Evolutionary conservation across 805 yeast genomes (phyloP).

Genomic region (Hanseniaspora lachancei): DNA sequence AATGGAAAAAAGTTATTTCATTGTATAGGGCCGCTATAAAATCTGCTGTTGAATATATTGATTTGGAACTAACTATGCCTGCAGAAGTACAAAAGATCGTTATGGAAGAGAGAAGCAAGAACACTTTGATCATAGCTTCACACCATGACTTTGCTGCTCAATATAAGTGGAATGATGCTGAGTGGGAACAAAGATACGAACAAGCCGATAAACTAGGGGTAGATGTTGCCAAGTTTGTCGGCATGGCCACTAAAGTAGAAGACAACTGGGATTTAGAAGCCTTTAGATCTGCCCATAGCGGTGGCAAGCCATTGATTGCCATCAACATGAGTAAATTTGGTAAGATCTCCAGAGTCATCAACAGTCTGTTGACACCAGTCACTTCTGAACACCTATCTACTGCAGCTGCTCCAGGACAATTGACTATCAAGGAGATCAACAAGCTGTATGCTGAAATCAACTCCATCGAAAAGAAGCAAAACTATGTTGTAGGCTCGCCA

Average conservation of each 20-base stretch:
- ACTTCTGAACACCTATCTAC: constrained; percentile 56
- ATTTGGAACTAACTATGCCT: constrained; percentile 63
- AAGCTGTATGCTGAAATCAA: constrained; percentile 46
- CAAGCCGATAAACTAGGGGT: constrained; percentile 52
- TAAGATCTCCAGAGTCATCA: constrained; percentile 64
- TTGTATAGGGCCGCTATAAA: constrained; percentile 53
- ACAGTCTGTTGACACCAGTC: constrained; percentile 68
- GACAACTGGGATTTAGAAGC: constrained; percentile 63
- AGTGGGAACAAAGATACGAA: constrained; percentile 62
- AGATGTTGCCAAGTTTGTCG: constrained; percentile 74
- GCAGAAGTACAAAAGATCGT: constrained; percentile 40
- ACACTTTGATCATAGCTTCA: constrained; percentile 67
- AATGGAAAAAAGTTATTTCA: constrained; percentile 33
- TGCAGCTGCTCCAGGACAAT: constrained; percentile 71
- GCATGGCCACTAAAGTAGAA: constrained; percentile 46
- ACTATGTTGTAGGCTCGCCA: constrained; percentile 71
- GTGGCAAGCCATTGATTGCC: constrained; percentile 53
- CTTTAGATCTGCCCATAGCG: constrained; percentile 46
- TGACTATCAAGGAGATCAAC: constrained; percentile 55
- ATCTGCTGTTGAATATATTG: constrained; percentile 69
- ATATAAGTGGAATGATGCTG: constrained; percentile 51
- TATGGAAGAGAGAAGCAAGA: constrained; percentile 35
- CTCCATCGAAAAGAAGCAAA: constrained; percentile 40
- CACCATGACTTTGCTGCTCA: constrained; percentile 61
- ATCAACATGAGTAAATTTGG: constrained; percentile 72